Evolutionary conservation across 176 grass and related monocot genomes (phyloP).

Genomic region (Echinochloa phyllopogon): DNA sequence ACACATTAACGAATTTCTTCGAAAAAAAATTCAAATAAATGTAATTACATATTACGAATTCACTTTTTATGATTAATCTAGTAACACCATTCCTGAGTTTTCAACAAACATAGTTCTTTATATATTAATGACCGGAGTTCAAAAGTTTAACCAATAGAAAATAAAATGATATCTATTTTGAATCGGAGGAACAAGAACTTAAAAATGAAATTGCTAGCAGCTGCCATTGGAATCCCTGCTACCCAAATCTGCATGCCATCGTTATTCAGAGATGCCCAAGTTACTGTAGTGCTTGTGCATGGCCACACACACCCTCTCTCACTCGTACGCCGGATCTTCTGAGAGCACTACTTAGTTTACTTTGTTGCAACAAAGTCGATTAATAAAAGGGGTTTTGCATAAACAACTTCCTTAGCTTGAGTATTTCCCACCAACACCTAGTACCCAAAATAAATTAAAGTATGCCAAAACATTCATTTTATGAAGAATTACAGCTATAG

Average conservation of each 20-base stretch:
- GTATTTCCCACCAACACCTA: too few relatives aligned
- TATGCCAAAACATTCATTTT: too few relatives aligned
- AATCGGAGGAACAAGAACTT: too few relatives aligned
- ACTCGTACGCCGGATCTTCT: constrained; percentile 10
- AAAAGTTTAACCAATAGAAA: neutral
- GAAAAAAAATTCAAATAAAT: too few relatives aligned
- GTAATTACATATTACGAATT: too few relatives aligned
- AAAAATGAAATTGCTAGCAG: too few relatives aligned
- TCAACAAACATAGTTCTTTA: neutral
- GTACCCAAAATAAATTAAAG: too few relatives aligned
- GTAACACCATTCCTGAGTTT: neutral
- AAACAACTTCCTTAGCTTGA: neutral
- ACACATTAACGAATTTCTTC: too few relatives aligned
- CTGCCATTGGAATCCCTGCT: too few relatives aligned
- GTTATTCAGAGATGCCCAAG: neutral
- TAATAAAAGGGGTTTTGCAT: neutral
- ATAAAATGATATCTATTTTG: too few relatives aligned
- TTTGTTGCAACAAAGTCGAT: neutral
- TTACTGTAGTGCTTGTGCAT: neutral
- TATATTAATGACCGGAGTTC: neutral
- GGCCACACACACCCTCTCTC: constrained; percentile 11
- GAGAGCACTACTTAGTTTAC: neutral
- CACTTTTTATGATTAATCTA: too few relatives aligned
- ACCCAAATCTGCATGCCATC: neutral
- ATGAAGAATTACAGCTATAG: too few relatives aligned